A percentile compares a stretch with the other conserved stretches of the same genome.
Conservation (phyloP, 768 basidiomycete genomes). For the Pleurotus cornucopiae region DNA sequence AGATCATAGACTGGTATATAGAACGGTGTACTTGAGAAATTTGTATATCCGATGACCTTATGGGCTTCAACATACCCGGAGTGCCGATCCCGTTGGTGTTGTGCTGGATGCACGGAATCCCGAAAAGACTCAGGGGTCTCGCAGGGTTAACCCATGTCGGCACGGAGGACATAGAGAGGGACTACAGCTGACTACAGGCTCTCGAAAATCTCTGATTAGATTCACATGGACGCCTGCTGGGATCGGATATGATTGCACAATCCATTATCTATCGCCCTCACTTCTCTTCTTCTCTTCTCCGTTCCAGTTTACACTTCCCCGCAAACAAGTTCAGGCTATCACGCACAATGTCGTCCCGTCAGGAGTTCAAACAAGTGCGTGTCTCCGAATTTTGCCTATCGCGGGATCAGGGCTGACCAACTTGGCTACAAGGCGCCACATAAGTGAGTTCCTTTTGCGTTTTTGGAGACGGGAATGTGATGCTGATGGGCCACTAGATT, state of each 20-base stretch:
- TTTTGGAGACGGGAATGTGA: constrained; percentile 28
- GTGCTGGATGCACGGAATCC: not conserved
- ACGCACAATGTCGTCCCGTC: constrained; percentile 19
- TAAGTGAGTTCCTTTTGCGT: constrained; percentile 35
- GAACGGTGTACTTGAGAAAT: not conserved
- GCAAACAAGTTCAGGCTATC: not conserved
- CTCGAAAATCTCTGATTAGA: constrained; percentile 5
- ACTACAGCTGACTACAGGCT: not conserved
- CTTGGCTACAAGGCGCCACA: constrained; percentile 33
- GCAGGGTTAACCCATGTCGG: constrained; percentile 1
- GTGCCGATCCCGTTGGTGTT: not conserved
- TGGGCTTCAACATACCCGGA: not conserved
- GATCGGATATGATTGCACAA: not conserved
- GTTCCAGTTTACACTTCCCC: not conserved
- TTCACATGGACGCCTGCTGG: constrained; percentile 7
- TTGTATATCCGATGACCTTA: not conserved
- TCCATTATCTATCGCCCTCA: constrained; percentile 9
- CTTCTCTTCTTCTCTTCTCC: not conserved
- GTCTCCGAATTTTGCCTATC: constrained; percentile 14
- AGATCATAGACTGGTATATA: not conserved
- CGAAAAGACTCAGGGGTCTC: not conserved
- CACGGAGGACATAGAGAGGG: constrained; percentile 6
- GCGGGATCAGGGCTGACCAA: constrained; percentile 2
- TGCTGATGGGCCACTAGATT: constrained; percentile 29
- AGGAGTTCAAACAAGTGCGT: constrained; percentile 28